Percentiles rank a stretch among this genome's conserved stretches.
Conservation (phyloP, 345 rosid species). For the Camelina sativa region DNA sequence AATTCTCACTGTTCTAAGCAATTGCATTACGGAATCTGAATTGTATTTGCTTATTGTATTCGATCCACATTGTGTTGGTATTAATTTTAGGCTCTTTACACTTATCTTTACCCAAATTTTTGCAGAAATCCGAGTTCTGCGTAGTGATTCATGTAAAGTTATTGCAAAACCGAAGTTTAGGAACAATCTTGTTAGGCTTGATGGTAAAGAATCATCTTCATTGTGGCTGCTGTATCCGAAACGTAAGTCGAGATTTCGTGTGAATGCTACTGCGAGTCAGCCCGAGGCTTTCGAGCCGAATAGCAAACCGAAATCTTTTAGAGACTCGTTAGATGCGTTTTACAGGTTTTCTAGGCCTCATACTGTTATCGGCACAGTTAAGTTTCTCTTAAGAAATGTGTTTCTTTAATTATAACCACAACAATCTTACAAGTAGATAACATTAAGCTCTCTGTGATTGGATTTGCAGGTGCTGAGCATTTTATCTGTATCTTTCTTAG, state of each 20-base stretch:
- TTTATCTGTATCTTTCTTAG: constrained; percentile 88
- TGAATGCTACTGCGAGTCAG: constrained; percentile 64
- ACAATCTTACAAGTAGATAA: constrained; percentile 13
- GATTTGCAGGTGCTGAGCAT: constrained; percentile 77
- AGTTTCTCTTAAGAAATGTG: constrained; percentile 44
- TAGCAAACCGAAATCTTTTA: constrained; percentile 44
- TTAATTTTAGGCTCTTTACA: background rate
- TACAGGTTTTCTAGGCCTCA: constrained; percentile 96
- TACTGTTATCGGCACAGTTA: constrained; percentile 95
- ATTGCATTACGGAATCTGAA: background rate
- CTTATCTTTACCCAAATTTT: background rate
- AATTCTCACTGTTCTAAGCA: background rate
- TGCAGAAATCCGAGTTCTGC: constrained; percentile 45
- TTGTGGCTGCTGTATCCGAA: constrained; percentile 24
- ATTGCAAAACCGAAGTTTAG: constrained; percentile 40
- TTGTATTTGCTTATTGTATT: constrained; percentile 4
- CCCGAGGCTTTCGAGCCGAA: constrained; percentile 56
- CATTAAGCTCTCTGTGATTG: constrained; percentile 12
- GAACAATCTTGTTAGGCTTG: constrained; percentile 42
- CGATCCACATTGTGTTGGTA: background rate
- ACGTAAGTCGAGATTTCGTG: constrained; percentile 46
- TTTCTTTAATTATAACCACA: background rate
- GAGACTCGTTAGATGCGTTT: constrained; percentile 66
- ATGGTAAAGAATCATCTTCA: constrained; percentile 33
- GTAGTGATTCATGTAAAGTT: constrained; percentile 47